Base-by-base conservation (phyloP, 495 filamentous ascomycete genomes). In the Talaromyces trachyspermus region DNA sequence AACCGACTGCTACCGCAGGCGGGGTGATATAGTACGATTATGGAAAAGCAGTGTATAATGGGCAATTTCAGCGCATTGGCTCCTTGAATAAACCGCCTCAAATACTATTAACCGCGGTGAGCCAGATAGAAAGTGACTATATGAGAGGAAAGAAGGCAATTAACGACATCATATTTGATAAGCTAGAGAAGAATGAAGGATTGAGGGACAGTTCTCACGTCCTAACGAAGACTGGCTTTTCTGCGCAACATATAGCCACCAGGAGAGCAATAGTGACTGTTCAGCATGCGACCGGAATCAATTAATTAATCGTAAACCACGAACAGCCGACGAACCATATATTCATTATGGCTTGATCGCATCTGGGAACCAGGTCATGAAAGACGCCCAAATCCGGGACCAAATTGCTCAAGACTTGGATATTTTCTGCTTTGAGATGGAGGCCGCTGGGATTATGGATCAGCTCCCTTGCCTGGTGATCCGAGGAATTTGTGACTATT, bases 261-360 rank as follows among this genome's bases (percentile, higher is more conserved):
- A n/a, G n/a, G n/a, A n/a, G n/a, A n/a, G n/a, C n/a, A n/a, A n/a
- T n/a, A n/a, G n/a, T n/a, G n/a, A n/a, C n/a, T n/a, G n/a, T n/a
- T n/a, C n/a, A n/a, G 12, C 48, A 15, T 61, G 60, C 33, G 50
- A 59, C 35, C 14, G 25, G 26, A 32, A 38, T 7, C 42, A 50
- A 41, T 24, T 61, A 20, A 18, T 49, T 29, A n/a, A 26, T 8
- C 53, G 57, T 27, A 23, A 40, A 32, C 11, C 45, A 5, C 39
- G 54, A 44, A 46, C 48, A 7, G 17, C 52, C 18, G 25, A 58
- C 41, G 46, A 15, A 15, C 44, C 44, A 4, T 25, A 30, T 24
- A 60, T 71, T 39, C 66, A 69, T 48, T 71, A 70, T 29, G 65
- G 70, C n/a, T 54, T 56, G 3, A 68, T 73, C 49, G 66, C 56